Percentiles rank a stretch among this genome's conserved stretches.
Conservation (phyloP, 805 yeast species). For the Candida alai region DNA sequence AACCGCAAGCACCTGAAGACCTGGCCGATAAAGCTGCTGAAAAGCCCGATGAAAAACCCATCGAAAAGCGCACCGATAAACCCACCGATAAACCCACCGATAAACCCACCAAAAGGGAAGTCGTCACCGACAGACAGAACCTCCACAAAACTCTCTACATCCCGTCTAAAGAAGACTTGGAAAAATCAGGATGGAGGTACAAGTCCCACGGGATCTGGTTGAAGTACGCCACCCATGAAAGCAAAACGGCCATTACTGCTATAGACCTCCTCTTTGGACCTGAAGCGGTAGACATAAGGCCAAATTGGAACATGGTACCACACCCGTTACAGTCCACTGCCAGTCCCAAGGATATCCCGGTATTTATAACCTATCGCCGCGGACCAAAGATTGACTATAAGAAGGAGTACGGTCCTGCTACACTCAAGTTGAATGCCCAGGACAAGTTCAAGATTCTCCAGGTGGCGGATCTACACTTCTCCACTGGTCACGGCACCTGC, state of each 20-base stretch:
- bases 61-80: not conserved
- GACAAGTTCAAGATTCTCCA: slow-evolving; percentile 76
- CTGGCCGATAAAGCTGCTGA: not conserved
- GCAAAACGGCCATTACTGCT: slow-evolving; percentile 44
- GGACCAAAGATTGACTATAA: slow-evolving; percentile 31
- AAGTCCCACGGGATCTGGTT: slow-evolving; percentile 57
- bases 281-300: slow-evolving; percentile 74
- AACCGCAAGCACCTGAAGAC: not conserved
- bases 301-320: slow-evolving; percentile 53
- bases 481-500: slow-evolving; percentile 81
- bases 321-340: slow-evolving; percentile 20
- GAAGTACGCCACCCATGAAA: slow-evolving; percentile 41
- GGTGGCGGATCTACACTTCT: slow-evolving; percentile 85
- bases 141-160: slow-evolving; percentile 14
- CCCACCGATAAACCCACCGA: not conserved
- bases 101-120: slow-evolving; percentile 3
- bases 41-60: not conserved
- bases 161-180: slow-evolving; percentile 36
- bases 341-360: slow-evolving; percentile 16
- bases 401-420: slow-evolving; percentile 21
- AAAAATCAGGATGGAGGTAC: slow-evolving; percentile 43
- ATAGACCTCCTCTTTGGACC: slow-evolving; percentile 69
- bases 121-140: slow-evolving; percentile 5
- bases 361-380: slow-evolving; percentile 31
- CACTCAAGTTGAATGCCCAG: slow-evolving; percentile 33